Conservation (phyloP, 2,329 filamentous ascomycete genomes). For the Nakataea oryzae region DNA sequence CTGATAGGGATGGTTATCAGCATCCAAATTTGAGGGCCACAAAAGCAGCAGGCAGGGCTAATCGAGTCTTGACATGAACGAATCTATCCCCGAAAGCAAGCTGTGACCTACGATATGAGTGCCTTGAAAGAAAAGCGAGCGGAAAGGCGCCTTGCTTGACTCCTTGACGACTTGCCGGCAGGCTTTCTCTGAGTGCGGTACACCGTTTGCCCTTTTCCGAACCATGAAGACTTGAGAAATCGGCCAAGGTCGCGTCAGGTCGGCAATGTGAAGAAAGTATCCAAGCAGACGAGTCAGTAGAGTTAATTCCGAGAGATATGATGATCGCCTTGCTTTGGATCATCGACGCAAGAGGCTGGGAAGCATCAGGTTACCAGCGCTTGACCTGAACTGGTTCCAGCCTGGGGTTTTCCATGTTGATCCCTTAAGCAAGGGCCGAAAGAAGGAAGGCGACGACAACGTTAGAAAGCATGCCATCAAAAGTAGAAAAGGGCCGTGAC, state of each 20-base stretch:
- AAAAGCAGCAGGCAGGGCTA: not conserved
- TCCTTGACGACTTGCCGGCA: not conserved
- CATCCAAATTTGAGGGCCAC: not conserved
- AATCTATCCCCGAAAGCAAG: not conserved
- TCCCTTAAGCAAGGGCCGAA: not conserved
- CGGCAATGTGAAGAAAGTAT: not conserved
- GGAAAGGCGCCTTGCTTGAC: not conserved
- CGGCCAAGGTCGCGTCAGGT: not conserved
- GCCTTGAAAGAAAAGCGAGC: not conserved
- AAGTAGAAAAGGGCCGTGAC: not conserved
- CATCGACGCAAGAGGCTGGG: not conserved
- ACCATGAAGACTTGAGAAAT: not conserved
- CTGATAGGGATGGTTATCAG: not conserved
- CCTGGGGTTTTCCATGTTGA: not conserved
- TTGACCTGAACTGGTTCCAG: not conserved
- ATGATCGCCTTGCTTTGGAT: not conserved
- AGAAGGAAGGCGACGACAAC: not conserved
- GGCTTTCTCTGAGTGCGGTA: no score
- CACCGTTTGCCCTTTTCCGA: no score
- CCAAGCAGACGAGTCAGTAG: no score
- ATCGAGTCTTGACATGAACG: not conserved
- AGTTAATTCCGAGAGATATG: not conserved
- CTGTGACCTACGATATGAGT: not conserved
- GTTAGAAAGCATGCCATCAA: no score
- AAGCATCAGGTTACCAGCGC: not conserved